Evolutionary conservation across 345 rosid species (phyloP), one percentile per base, ranked within the genome.

Genomic region (Angophora floribunda): DNA sequence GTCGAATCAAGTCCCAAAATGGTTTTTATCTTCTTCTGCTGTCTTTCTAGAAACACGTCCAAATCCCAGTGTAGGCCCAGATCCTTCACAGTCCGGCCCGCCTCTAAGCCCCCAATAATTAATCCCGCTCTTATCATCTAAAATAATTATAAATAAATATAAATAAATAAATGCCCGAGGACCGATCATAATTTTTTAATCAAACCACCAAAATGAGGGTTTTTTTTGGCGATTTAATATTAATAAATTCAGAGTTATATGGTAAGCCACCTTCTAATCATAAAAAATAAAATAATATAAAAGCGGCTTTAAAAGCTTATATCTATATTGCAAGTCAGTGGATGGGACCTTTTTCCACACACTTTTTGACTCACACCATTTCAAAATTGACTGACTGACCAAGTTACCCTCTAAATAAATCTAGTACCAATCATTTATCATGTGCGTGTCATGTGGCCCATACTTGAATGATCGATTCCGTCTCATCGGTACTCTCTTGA

Each of bases 381-480:
- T 63, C 3, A 0, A 32, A 7, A 32, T 67, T 9, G 79, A 32
- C 4, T 1, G 1, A 67, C 4, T 2, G 1, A 67, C 9, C 19
- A 16, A 67, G 19, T 32, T 30, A 67, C 6, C 22, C 11, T 32
- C 3, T 67, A 67, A 32, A 2, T 32, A 67, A 32, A 32, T 32
- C 79, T 67, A 4, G 0, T 19, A 19, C 79, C 8, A 7, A 30
- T 14, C 44, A 16, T 67, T 12, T 32, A 15, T 32, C 45, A 4
- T 1, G 45, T 67, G 79, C 6, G 16, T 10, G 19, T 3, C 79
- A 16, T 7, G 13, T 67, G 79, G 32, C 22, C 6, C 22, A 9
- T 2, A 0, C 1, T 4, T 5, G 3, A 14, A 32, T 32, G 19
- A 67, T 67, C 1, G 11, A 7, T 67, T 15, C 9, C 6, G 22